phyloP scores from a whole-genome alignment of 208 protist species.

The Wallacemonas sp. region DNA sequence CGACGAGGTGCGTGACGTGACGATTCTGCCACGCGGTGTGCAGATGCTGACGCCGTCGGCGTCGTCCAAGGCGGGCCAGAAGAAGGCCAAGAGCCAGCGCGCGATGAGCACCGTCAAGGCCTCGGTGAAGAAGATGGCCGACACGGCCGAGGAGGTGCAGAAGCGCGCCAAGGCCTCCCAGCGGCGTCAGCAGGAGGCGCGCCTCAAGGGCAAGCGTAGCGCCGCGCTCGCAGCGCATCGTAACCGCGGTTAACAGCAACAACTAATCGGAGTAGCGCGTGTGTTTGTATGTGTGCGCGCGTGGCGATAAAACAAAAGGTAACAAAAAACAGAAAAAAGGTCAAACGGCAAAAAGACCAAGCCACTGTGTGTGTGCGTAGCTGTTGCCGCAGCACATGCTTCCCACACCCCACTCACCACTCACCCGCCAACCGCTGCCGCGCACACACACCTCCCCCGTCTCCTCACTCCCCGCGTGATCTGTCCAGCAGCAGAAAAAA shows the following conservation, averaged over 20 bases:
- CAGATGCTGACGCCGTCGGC: constrained; percentile 32
- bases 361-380: too few species aligned
- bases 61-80: constrained; percentile 5
- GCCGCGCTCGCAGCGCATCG: constrained; percentile 21
- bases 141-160: constrained; percentile 16
- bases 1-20: constrained; percentile 46
- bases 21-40: constrained; percentile 32
- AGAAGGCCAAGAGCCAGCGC: constrained; percentile 1
- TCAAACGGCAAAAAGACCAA: constrained; percentile 6
- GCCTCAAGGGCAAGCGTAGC: constrained; percentile 27
- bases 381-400: too few species aligned
- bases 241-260: not conserved
- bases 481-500: not conserved
- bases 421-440: too few species aligned
- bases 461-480: not conserved
- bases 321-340: not conserved
- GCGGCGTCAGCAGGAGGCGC: constrained; percentile 30
- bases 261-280: too few species aligned
- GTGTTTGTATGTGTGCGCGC: too few species aligned
- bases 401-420: too few species aligned
- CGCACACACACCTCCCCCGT: not conserved
- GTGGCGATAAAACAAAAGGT: not conserved
- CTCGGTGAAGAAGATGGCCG: constrained; percentile 52
- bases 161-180: constrained; percentile 21
- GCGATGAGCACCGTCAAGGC: not conserved